Base-by-base conservation (phyloP, 2,329 filamentous ascomycete genomes). In the Venturia oleaginea region DNA sequence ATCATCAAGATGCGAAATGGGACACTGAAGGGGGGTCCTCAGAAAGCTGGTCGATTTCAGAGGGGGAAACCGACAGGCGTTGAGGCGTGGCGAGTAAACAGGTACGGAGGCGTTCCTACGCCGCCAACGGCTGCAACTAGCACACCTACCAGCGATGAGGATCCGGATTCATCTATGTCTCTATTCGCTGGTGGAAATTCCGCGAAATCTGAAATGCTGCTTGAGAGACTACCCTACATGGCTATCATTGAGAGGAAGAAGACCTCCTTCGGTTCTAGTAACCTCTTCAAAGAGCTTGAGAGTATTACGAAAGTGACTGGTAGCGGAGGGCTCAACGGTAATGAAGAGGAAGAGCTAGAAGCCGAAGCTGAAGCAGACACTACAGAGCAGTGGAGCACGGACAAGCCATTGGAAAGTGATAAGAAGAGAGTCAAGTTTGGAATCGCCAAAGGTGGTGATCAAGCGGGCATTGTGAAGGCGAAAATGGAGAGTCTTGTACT, bases 171-270 rank as follows among this genome's bases (percentile, higher is more conserved):
- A 15, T 32, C 64, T 11, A 51, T 27, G n/a, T 34, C 43, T 40
- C 13, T 62, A 6, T n/a, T 65, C 13, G 80, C 87, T 1, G 86
- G 87, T 54, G 86, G 80, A 67, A 71, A 72, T 27, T 84, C 87
- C 3, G 86, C 87, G 4, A 86, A 86, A 42, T 82, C 82, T 51
- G 90, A 93, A 73, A 82, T 94, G 78, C 76, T 97, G 0, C 83
- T 97, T 30, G 91, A 97, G 68, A 86, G 91, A 10, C 81, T 99
- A 0, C 94, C 94, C 0, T 97, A 96, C 74, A 86, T 94, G 80
- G 81, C 87, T 1, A 82, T 84, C 61, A 90, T 97, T 24, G 70
- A 70, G 30, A 65, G 68, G 66, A 71, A 75, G 69, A 64, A 66
- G 68, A 68, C 65, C 19, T 61, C 17, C 63, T 51, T 7, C 60